These are phyloP conservation scores for Hypericum androsaemum DNA, from an alignment of 345 rosid genomes.

Conservation along the genomic window DNA sequence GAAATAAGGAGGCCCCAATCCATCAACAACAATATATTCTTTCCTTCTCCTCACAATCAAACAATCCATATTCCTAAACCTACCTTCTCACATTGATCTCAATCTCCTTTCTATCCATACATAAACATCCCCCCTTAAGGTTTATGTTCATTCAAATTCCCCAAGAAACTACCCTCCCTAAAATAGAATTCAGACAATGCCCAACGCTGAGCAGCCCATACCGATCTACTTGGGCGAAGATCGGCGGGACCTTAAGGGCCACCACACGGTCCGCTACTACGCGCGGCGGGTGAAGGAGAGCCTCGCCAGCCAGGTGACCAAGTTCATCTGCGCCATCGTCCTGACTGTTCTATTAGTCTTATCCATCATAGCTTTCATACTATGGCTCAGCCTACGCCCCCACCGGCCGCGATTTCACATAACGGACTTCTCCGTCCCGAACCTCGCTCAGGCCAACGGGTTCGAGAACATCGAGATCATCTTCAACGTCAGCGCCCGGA, in stretches of 20 bases:
- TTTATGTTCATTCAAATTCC: too few relatives aligned
- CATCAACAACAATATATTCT: too few relatives aligned
- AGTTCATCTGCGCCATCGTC: constrained; percentile 44
- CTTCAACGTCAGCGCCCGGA: constrained; percentile 60
- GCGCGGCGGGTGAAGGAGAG: constrained; percentile 55
- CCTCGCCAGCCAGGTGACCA: constrained; percentile 49
- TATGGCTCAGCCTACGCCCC: constrained; percentile 82
- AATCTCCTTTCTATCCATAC: too few relatives aligned
- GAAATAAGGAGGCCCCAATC: too few relatives aligned
- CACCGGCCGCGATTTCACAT: constrained; percentile 66
- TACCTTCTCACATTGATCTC: too few relatives aligned
- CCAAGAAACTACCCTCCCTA: too few relatives aligned
- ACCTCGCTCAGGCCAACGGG: constrained; percentile 34
- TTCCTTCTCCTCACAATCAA: too few relatives aligned
- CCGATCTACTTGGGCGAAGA: neutral
- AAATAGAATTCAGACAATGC: neutral
- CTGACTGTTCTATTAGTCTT: constrained; percentile 37
- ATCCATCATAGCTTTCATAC: constrained; percentile 43
- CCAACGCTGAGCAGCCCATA: neutral
- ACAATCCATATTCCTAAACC: too few relatives aligned
- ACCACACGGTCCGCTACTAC: constrained; percentile 31
- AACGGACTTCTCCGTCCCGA: constrained; percentile 38
- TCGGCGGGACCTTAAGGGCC: constrained; percentile 18
- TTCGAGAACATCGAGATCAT: constrained; percentile 42
- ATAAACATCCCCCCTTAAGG: too few relatives aligned